Evolutionary conservation across 768 basidiomycete species (phyloP), one percentile per base, ranked within the genome.

Genomic region (Boletus barrowsii): DNA sequence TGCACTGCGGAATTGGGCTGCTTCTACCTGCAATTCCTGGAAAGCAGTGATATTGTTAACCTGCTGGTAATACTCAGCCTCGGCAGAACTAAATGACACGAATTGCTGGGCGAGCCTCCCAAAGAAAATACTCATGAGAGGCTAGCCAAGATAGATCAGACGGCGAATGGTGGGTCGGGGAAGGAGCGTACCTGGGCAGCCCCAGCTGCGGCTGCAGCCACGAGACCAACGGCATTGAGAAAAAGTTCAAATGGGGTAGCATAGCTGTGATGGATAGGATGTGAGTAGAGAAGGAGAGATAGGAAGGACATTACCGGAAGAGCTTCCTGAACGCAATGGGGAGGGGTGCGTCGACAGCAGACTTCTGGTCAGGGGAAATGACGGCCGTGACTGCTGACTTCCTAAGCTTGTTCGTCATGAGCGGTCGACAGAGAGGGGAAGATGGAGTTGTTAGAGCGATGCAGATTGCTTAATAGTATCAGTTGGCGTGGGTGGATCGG

Each of bases 121-220:
- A 68, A 96, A 96, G 37, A 96, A 78, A 53, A 96, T 72, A 58
- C 83, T 83, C 87, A 90, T 88, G 43, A 88, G 74, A 8, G 87
- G 88, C 83, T 49, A n/a, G 11, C 20, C 15, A 15, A 18, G 18
- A 24, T 13, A 17, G 2, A 20, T 53, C 32, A 57, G 51, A 5
- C 1, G n/a, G 40, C 3, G 20, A 20, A 41, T 11, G 42, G 40
- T 41, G 42, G 40, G 10, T 40, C 24, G 41, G 24, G 52, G 37
- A 49, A 47, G 9, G 51, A 17, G 22, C 63, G 9, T 55, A 88
- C 88, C 77, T 92, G 89, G 26, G 92, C 84, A 22, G 90, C 86
- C 26, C 93, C 93, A 24, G 88, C 85, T 1, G 77, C 85, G 20
- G 77, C 80, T 0, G 94, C 90, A 14, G 82, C 79, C 10, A 90